phyloP scores from a whole-genome alignment of 1,284 basidiomycete species.

The Cutaneotrichosporon sp. region DNA sequence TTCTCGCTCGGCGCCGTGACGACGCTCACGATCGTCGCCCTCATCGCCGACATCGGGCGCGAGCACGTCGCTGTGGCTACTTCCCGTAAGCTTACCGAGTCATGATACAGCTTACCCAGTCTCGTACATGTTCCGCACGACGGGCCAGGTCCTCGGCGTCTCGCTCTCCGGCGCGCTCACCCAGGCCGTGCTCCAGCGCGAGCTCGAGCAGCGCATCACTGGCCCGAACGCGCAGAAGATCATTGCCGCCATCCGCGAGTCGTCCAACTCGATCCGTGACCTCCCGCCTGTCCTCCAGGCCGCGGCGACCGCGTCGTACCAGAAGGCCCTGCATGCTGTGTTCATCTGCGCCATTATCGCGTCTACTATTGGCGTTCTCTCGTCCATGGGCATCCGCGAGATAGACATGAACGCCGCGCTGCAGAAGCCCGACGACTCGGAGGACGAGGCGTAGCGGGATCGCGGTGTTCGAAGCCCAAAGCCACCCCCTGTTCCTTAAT shows the following conservation, averaged over 20 bases:
- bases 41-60: slow-evolving; percentile 54
- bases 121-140: slow-evolving; percentile 84
- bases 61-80: slow-evolving; percentile 82
- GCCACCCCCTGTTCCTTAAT: no score
- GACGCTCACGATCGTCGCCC: slow-evolving; percentile 41
- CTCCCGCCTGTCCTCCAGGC: slow-evolving; percentile 64
- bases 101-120: slow-evolving; percentile 58
- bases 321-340: slow-evolving; percentile 75
- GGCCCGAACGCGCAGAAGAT: slow-evolving; percentile 64
- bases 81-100: slow-evolving; percentile 66
- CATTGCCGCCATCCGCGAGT: slow-evolving; percentile 66
- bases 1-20: no score
- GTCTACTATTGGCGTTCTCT: slow-evolving; percentile 33
- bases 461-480: not conserved
- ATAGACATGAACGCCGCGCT: slow-evolving; percentile 31
- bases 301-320: slow-evolving; percentile 80
- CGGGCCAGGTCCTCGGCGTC: slow-evolving; percentile 89
- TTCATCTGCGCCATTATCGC: slow-evolving; percentile 72
- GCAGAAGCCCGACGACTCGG: slow-evolving; percentile 2
- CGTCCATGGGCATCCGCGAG: slow-evolving; percentile 42
- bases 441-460: not conserved
- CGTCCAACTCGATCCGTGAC: slow-evolving; percentile 72
- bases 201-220: slow-evolving; percentile 68
- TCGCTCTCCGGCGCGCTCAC: slow-evolving; percentile 75
- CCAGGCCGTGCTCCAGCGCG: slow-evolving; percentile 70